phyloP scores from a whole-genome alignment of 179 eudicot genomes.

The Kewa caespitosa region DNA sequence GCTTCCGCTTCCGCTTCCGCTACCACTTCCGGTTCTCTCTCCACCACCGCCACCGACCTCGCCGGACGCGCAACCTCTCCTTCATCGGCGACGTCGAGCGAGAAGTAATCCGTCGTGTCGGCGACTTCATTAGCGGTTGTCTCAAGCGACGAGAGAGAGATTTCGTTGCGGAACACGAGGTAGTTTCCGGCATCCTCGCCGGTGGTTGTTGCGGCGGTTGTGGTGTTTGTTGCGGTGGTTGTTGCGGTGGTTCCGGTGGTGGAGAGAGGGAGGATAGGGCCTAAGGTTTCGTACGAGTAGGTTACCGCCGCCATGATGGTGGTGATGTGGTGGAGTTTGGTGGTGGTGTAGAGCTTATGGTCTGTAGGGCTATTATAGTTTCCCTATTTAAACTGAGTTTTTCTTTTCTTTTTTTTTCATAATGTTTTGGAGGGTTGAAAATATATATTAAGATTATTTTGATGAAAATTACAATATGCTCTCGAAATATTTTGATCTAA shows the following conservation, averaged over 20 bases:
- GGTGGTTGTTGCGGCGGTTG: slow-evolving; percentile 17
- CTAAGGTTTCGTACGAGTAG: no score
- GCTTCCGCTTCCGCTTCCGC: slow-evolving; percentile 14
- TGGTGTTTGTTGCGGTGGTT: slow-evolving; percentile 12
- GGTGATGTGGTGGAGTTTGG: no score
- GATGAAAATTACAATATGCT: no score
- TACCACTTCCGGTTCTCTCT: not conserved
- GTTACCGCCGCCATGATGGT: no score
- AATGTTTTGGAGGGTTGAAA: no score
- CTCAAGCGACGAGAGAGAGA: slow-evolving; percentile 29
- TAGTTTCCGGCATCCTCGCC: slow-evolving; percentile 23
- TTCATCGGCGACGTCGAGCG: slow-evolving; percentile 45
- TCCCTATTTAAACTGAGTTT: no score
- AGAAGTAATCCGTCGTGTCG: slow-evolving; percentile 49
- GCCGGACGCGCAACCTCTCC: slow-evolving; percentile 21
- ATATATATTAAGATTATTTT: no score
- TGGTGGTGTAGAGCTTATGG: no score
- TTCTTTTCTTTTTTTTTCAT: no score
- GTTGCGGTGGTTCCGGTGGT: slow-evolving; percentile 2
- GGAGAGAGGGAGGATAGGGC: no score
- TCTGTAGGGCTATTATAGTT: no score
- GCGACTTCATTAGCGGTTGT: slow-evolving; percentile 24
- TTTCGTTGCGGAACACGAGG: slow-evolving; percentile 52
- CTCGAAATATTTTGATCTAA: no score
- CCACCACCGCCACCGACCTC: slow-evolving; percentile 3